Evolutionary conservation across 2,329 filamentous ascomycete species (phyloP).

Genomic region (Talaromyces sp.): DNA sequence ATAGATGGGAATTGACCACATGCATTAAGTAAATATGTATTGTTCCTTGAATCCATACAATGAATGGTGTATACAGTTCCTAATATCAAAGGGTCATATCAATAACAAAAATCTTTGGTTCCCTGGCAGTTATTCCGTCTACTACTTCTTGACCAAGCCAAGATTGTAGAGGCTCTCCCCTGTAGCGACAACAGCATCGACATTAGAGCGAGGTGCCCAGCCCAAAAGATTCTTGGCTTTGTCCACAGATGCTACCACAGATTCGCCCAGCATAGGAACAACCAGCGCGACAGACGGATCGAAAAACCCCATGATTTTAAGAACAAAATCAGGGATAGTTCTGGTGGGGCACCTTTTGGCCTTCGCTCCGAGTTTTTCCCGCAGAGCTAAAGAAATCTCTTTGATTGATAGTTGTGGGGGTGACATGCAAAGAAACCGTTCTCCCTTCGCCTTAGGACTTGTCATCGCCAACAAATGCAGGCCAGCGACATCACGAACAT

Average conservation of each 20-base stretch:
- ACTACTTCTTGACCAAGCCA: background rate
- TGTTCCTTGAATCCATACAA: too few relatives aligned
- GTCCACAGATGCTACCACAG: conserved; percentile 3
- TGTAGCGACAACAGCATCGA: conserved; percentile 9
- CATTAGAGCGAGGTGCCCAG: conserved; percentile 8
- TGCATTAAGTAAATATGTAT: too few relatives aligned
- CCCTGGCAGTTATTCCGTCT: background rate
- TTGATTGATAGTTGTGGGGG: conserved; percentile 4
- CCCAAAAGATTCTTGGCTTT: conserved; percentile 11
- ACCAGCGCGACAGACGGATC: conserved; percentile 8
- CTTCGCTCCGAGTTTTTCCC: conserved; percentile 1
- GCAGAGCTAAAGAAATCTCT: conserved; percentile 7
- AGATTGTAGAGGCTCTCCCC: conserved; percentile 7
- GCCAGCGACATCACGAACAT: conserved; percentile 13
- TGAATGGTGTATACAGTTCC: too few relatives aligned
- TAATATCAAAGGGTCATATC: too few relatives aligned
- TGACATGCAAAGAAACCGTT: conserved; percentile 10
- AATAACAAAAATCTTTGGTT: background rate
- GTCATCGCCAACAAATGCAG: conserved; percentile 12
- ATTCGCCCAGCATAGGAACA: conserved; percentile 1
- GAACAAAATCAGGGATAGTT: conserved; percentile 5
- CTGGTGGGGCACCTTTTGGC: conserved; percentile 8
- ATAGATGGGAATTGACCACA: too few relatives aligned
- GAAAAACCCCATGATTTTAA: conserved; percentile 5
- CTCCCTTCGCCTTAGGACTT: conserved; percentile 7